Evolutionary conservation across 495 filamentous ascomycete genomes (phyloP), one percentile per base, ranked within the genome.

Genomic region (Darksidea phi): DNA sequence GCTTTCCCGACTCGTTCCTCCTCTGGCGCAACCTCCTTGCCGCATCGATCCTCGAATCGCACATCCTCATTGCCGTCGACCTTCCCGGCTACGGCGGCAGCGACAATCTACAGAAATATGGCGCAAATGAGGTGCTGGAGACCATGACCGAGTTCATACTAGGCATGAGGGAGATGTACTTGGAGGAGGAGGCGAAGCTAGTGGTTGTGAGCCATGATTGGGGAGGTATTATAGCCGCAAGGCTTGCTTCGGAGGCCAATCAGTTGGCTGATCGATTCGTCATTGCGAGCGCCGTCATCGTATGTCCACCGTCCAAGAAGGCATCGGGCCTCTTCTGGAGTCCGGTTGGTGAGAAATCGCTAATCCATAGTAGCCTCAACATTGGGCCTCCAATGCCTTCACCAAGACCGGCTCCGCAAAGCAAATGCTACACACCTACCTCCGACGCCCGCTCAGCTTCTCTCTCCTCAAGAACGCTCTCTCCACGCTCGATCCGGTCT

Each of bases 131-230:
- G n/a, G 72, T 84, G 13, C 65, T 83, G 28, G 80, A 84, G 65
- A 72, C 74, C 10, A 56, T 85, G 66, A 74, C 76, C 0, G 77
- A 77, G 45, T 78, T 81, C 57, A 75, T 84, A 45, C 56, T 79
- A 15, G 70, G 72, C 0, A 73, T 85, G 52, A 69, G 80, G 43
- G 68, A 67, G 15, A 64, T 70, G 49, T 84, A 82, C 66, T 54
- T 71, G 2, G 11, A 56, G 18, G 54, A 37, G 10, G 37, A 25
- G 6, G 74, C 74, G 42, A 71, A 62, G 47, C 74, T 79, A 1
- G 69, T 83, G 18, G 71, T 84, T 37, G 79, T 83, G 21, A 75
- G 63, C 1, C 82, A 85, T 72, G 82, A 85, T 53, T 85, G 82
- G 82, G 82, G 82, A 11, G 80, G 76, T 56, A 57, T 79, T 18